Evolutionary conservation across 495 filamentous ascomycete species (phyloP), one percentile per base, ranked within the genome.

Genomic region (Lepidopterella palustris): DNA sequence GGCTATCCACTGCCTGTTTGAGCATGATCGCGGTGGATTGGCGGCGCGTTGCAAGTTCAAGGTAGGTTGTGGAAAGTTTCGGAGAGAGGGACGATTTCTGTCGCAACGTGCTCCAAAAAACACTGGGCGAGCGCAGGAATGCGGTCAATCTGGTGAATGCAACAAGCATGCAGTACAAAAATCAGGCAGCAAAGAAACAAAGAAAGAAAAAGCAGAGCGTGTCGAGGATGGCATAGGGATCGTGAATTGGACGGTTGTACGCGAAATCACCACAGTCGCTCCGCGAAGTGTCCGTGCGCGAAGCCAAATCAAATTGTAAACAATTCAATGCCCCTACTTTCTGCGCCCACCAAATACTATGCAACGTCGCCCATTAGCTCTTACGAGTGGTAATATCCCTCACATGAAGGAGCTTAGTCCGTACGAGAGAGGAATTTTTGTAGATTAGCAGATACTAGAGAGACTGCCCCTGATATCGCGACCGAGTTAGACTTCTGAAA

Each of bases 91-190:
- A 29, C 13, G 59, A 48, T 15, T 21, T 32, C 11, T 58, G 27
- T 25, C 15, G 13, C 10, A 20, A 18, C 48, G 42, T 59, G 18
- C 21, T 26, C n/a, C n/a, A n/a, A n/a, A n/a, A n/a, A n/a, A n/a
- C n/a, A 45, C 32, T 32, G 18, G 47, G 58, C 58, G 60, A 54
- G 54, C 58, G 65, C 24, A 63, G 51, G 42, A 53, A 60, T 49
- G 61, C 58, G 35, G 60, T 61, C 28, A 61, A 15, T 32, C 62
- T 39, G 18, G 10, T n/a, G 23, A 64, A 40, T 13, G 53, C 66
- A 48, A 59, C 18, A 23, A 68, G 63, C 66, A 68, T 68, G 58
- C 66, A 68, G 66, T 59, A 61, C 11, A 65, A 18, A 4, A 65
- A 27, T 15, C 18, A 13, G 27, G 42, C 59, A 31, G 55, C 35